Base-by-base conservation (phyloP, 352 stramenopile genomes). In the Stephanocyclus meneghinianus region DNA sequence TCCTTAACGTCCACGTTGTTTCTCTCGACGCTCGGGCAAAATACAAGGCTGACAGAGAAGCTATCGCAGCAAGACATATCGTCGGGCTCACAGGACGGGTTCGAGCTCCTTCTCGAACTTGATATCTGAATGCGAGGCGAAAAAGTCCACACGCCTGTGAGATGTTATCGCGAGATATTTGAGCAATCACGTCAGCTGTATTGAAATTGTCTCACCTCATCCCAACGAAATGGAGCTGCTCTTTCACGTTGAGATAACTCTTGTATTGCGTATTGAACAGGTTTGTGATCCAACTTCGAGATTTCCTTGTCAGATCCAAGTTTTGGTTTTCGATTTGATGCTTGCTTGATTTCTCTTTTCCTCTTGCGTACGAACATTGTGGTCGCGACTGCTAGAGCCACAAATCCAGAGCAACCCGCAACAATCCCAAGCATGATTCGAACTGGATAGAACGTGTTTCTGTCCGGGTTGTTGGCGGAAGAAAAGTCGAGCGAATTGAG, bases 21-120 rank as follows among this genome's bases (percentile, higher is more conserved):
- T 32, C 30, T 59, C 18, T 62, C 53, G 13, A 62, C 29, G 53
- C 53, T 62, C 3, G 53, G 53, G 42, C 53, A 62, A 26, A 62
- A 62, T 40, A 13, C 21, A 44, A 62, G 53, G 37, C 53, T 62
- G 29, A 26, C 26, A 42, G 21, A 62, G 29, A 62, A 62, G n/a
- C 53, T 62, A 26, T 40, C 16, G 53, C 42, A 18, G 9, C 35
- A 40, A 13, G 53, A 62, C 53, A 62, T 42, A 44, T 62, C 53
- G n/a, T 62, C 53, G 2, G 53, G 18, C 1, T 26, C 53, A 18
- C 53, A 44, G 29, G 53, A 62, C 40, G 42, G 53, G 26, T 26
- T 62, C 9, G 29, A 42, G 29, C 29, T 42, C 9, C 9, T 13
- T 26, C 6, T 62, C 26, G 53, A 62, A 42, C 53, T 62, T 40